Conservation (phyloP, 495 filamentous ascomycete species). For the Platismatia glauca region DNA sequence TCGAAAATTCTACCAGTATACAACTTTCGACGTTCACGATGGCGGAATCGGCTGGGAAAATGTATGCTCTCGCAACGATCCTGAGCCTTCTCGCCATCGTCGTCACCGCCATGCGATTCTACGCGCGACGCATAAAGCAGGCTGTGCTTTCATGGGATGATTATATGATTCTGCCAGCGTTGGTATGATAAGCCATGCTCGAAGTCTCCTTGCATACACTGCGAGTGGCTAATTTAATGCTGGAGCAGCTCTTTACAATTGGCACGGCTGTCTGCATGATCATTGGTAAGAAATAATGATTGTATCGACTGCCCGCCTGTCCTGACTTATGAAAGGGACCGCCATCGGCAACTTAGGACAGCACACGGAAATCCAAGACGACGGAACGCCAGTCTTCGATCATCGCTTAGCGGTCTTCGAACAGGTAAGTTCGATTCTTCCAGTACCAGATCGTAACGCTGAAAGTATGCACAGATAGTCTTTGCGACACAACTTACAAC, state of each 20-base stretch:
- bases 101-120: not conserved
- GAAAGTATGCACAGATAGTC: not conserved
- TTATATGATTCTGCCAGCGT: slow-evolving; percentile 9
- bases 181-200: not conserved
- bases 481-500: not conserved
- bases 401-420: not conserved
- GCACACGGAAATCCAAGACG: not conserved
- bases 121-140: slow-evolving; percentile 2
- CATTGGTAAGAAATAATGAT: not conserved
- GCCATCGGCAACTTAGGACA: slow-evolving; percentile 2
- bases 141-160: slow-evolving; percentile 4
- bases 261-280: slow-evolving; percentile 1
- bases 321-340: not conserved
- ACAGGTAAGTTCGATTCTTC: not conserved
- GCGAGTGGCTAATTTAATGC: not conserved
- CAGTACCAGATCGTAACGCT: not conserved
- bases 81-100: slow-evolving; percentile 1
- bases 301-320: not conserved
- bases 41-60: slow-evolving; percentile 8
- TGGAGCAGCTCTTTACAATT: not conserved
- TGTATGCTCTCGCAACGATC: slow-evolving; percentile 2
- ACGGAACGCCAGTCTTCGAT: not conserved
- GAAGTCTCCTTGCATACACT: not conserved
- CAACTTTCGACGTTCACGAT: not conserved
- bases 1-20: not conserved